A percentile compares a stretch with the other conserved stretches of the same genome.
Conservation (phyloP, 2,329 filamentous ascomycete genomes). For the Pseudocercospora musae region DNA sequence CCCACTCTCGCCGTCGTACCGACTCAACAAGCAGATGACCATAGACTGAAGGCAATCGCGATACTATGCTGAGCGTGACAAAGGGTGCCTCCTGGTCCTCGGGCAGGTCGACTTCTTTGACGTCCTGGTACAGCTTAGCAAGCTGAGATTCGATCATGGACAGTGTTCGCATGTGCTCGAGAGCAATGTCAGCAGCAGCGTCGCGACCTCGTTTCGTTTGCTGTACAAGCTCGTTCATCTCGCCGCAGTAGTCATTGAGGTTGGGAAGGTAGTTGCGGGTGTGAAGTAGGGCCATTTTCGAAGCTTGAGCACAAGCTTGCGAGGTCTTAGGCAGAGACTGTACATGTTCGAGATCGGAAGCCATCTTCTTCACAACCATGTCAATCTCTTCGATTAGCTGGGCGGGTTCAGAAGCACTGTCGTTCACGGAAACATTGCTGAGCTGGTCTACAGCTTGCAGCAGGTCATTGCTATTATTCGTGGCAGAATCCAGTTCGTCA, state of each 20-base stretch:
- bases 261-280: conserved; percentile 62
- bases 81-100: conserved; percentile 77
- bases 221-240: conserved; percentile 55
- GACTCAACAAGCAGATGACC: conserved; percentile 85
- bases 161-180: conserved; percentile 77
- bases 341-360: conserved; percentile 77
- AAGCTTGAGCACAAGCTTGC: conserved; percentile 60
- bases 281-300: conserved; percentile 62
- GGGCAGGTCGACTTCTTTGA: conserved; percentile 67
- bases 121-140: conserved; percentile 66
- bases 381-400: conserved; percentile 81
- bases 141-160: conserved; percentile 75
- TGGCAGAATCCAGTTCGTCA: conserved; percentile 41
- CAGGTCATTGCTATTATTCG: conserved; percentile 44
- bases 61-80: conserved; percentile 73
- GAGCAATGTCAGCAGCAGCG: conserved; percentile 60
- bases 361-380: conserved; percentile 79
- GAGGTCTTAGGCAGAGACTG: conserved; percentile 64
- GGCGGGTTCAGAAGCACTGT: conserved; percentile 53
- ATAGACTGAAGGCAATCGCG: conserved; percentile 83
- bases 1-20: conserved; percentile 83
- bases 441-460: conserved; percentile 44
- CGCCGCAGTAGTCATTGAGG: conserved; percentile 54
- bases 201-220: conserved; percentile 62
- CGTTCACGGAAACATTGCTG: conserved; percentile 28